Conservation (phyloP, 805 yeast species). For the Blastobotrys chiropterorum region DNA sequence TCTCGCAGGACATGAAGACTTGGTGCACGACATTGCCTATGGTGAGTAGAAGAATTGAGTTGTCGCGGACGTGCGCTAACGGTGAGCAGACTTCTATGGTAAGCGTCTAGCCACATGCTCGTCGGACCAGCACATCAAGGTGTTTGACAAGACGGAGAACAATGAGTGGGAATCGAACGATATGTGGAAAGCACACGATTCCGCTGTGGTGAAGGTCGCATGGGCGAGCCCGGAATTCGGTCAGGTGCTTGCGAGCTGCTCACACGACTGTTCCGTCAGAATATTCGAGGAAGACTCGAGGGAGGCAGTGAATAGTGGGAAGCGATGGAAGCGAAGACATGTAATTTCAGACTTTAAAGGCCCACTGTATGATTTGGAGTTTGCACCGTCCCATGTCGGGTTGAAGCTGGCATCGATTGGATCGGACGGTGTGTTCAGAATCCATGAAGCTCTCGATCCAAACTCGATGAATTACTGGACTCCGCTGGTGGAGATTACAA, state of each 20-base stretch:
- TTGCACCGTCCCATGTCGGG: conserved; percentile 82
- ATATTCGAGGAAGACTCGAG: conserved; percentile 88
- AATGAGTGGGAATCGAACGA: conserved; percentile 74
- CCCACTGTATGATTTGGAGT: conserved; percentile 81
- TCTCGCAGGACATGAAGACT: conserved; percentile 86
- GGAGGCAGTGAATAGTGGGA: conserved; percentile 69
- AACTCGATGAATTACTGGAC: conserved; percentile 83
- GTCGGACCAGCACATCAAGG: conserved; percentile 88
- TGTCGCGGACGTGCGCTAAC: background rate
- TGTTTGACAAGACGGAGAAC: conserved; percentile 54
- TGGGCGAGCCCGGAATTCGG: conserved; percentile 98
- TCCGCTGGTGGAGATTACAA: conserved; percentile 58
- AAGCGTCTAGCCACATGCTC: conserved; percentile 89
- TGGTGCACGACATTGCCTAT: conserved; percentile 83
- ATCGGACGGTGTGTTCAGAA: conserved; percentile 75
- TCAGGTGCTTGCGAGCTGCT: conserved; percentile 76
- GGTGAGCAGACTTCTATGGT: conserved; percentile 64
- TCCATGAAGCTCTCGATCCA: conserved; percentile 87
- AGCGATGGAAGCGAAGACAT: conserved; percentile 72
- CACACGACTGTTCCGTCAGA: conserved; percentile 83
- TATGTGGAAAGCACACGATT: conserved; percentile 93
- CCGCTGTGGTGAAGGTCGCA: conserved; percentile 69
- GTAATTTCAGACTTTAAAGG: conserved; percentile 83
- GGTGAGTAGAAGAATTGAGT: conserved; percentile 33
- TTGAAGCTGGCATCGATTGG: conserved; percentile 81